phyloP scores from a whole-genome alignment of 176 grass and related monocot genomes.

The Eleusine coracana region DNA sequence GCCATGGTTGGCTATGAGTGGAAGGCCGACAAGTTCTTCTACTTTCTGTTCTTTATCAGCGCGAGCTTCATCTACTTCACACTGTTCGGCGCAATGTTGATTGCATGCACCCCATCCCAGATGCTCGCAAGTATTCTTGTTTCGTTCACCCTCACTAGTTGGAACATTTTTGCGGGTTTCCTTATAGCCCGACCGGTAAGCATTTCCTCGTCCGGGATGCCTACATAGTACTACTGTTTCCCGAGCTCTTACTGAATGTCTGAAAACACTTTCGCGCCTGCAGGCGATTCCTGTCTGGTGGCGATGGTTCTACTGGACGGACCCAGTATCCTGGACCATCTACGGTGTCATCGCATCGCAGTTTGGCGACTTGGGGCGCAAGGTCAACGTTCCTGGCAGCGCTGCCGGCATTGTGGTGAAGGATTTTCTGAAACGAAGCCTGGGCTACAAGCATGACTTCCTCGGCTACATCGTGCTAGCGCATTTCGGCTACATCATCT shows the following conservation, averaged over 20 bases:
- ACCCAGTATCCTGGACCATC: constrained; percentile 80
- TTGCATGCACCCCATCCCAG: constrained; percentile 61
- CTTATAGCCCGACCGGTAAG: constrained; percentile 59
- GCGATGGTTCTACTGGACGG: constrained; percentile 93
- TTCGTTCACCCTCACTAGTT: constrained; percentile 58
- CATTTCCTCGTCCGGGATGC: neutral
- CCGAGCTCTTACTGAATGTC: neutral
- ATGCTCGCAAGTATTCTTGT: constrained; percentile 62
- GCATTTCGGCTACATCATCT: constrained; percentile 59
- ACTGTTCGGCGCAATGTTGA: constrained; percentile 74
- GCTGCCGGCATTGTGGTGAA: constrained; percentile 27
- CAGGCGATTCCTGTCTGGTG: constrained; percentile 83
- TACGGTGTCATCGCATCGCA: constrained; percentile 71
- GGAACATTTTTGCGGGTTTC: constrained; percentile 88
- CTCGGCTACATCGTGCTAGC: constrained; percentile 59
- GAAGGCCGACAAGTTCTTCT: constrained; percentile 67
- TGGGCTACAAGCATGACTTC: constrained; percentile 61
- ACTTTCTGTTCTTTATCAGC: constrained; percentile 75
- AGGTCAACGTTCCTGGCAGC: constrained; percentile 50
- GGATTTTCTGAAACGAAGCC: constrained; percentile 42
- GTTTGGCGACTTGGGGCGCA: constrained; percentile 38
- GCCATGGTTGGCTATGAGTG: constrained; percentile 80
- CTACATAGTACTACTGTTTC: neutral
- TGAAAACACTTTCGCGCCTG: neutral
- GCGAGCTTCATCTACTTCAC: constrained; percentile 75